phyloP scores from a whole-genome alignment of 345 rosid species.

The Lenwebbia sp. region DNA sequence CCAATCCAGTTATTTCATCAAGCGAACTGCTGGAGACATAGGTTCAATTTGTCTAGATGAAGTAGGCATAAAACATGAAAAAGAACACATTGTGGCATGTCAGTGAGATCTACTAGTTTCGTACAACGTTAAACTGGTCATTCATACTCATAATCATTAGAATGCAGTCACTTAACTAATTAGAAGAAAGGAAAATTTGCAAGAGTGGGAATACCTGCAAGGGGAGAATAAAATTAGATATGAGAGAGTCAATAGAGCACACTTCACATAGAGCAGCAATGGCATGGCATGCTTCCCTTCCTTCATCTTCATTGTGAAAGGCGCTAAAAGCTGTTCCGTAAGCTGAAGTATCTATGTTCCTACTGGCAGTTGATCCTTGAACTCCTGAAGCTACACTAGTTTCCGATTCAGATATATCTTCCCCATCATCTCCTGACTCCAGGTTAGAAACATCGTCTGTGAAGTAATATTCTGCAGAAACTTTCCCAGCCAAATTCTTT shows the following conservation, averaged over 20 bases:
- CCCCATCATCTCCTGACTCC: constrained; percentile 17
- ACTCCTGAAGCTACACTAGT: constrained; percentile 10
- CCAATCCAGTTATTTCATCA: not conserved
- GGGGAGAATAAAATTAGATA: constrained; percentile 91
- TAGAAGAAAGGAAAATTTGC: not conserved
- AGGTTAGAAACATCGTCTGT: constrained; percentile 20
- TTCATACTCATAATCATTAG: not conserved
- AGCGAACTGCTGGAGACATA: not conserved
- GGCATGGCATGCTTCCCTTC: constrained; percentile 87
- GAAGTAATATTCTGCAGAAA: constrained; percentile 59
- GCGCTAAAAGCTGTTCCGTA: constrained; percentile 44
- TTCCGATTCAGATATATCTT: constrained; percentile 5
- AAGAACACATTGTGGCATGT: not conserved
- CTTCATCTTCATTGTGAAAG: constrained; percentile 39
- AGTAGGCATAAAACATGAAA: not conserved
- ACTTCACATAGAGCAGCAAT: constrained; percentile 89
- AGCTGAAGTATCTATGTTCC: constrained; percentile 33
- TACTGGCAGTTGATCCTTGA: constrained; percentile 2
- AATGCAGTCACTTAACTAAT: not conserved
- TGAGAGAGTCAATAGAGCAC: constrained; percentile 82
- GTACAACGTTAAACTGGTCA: not conserved
- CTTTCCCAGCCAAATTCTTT: constrained; percentile 70
- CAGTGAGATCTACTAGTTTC: not conserved
- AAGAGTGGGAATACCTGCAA: constrained; percentile 47
- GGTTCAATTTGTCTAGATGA: not conserved